Evolutionary conservation across 1,139 yeast species (phyloP).

Genomic region (Eremothecium cymbalariae): DNA sequence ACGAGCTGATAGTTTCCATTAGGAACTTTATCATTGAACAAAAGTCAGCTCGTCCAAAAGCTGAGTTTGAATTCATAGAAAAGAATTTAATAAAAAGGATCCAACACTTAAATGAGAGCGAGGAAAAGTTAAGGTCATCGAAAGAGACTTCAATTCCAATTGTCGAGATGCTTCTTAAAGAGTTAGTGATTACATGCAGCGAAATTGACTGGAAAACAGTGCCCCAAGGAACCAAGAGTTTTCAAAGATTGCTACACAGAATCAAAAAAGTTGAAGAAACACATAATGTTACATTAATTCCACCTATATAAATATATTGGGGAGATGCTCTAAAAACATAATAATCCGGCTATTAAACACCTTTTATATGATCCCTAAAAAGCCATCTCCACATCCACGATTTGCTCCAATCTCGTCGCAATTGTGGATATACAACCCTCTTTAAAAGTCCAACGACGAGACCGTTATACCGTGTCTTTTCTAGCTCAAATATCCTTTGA

Average conservation of each 20-base stretch:
- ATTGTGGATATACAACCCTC: neutral
- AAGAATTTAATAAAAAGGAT: constrained; percentile 5
- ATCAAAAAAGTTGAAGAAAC: constrained; percentile 13
- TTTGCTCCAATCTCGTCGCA: neutral
- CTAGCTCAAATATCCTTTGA: neutral
- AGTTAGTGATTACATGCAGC: constrained; percentile 12
- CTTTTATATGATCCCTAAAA: no score
- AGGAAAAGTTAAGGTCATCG: constrained; percentile 8
- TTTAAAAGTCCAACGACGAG: neutral
- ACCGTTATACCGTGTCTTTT: neutral
- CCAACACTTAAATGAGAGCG: constrained; percentile 10
- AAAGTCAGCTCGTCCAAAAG: constrained; percentile 14
- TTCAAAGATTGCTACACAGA: constrained; percentile 11
- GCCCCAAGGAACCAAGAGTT: constrained; percentile 14
- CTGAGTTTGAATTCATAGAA: constrained; percentile 9
- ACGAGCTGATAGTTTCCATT: constrained; percentile 26
- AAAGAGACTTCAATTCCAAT: constrained; percentile 13
- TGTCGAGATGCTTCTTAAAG: constrained; percentile 13
- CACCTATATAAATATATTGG: constrained; percentile 10
- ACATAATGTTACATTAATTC: constrained; percentile 35
- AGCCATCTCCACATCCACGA: no score
- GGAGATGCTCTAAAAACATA: no score
- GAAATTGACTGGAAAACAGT: constrained; percentile 21
- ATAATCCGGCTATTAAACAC: no score
- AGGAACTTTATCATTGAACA: constrained; percentile 27